These are phyloP conservation scores for Boletus vermiculosoides DNA, from an alignment of 768 basidiomycete genomes.

Conservation along the genomic window DNA sequence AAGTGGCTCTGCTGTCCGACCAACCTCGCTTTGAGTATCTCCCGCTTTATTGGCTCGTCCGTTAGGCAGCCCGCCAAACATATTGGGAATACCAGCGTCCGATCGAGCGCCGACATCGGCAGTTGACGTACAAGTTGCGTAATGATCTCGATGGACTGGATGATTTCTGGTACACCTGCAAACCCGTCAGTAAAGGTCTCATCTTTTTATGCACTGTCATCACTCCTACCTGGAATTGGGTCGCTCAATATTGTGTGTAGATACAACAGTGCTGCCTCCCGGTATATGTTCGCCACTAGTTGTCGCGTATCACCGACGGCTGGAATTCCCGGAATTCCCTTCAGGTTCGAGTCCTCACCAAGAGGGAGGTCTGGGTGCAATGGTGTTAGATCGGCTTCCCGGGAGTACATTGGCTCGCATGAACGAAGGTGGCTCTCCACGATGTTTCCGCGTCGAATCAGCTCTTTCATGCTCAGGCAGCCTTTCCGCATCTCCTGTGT, in stretches of 20 bases:
- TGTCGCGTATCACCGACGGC: constrained; percentile 10
- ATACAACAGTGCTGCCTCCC: constrained; percentile 64
- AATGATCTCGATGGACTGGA: constrained; percentile 52
- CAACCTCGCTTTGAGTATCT: constrained; percentile 58
- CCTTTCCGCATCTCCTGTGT: constrained; percentile 58
- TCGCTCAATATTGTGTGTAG: constrained; percentile 71
- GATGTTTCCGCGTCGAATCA: constrained; percentile 67
- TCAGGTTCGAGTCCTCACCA: constrained; percentile 16
- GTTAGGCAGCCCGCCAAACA: constrained; percentile 74
- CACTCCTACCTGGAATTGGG: constrained; percentile 60
- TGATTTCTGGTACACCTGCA: constrained; percentile 72
- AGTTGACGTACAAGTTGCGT: constrained; percentile 53
- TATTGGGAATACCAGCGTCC: constrained; percentile 68
- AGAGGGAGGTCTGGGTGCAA: constrained; percentile 42
- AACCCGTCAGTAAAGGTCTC: constrained; percentile 3
- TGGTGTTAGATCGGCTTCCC: constrained; percentile 35
- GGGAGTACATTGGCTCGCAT: constrained; percentile 32
- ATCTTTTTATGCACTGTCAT: background rate
- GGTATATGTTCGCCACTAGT: constrained; percentile 55
- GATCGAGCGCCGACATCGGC: constrained; percentile 59
- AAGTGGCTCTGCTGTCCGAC: constrained; percentile 53
- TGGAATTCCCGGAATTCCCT: constrained; percentile 31
- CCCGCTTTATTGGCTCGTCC: constrained; percentile 56
- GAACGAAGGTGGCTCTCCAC: constrained; percentile 66
- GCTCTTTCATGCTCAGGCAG: constrained; percentile 69